Evolutionary conservation across 495 filamentous ascomycete genomes (phyloP).

Genomic region (Neurospora africana): DNA sequence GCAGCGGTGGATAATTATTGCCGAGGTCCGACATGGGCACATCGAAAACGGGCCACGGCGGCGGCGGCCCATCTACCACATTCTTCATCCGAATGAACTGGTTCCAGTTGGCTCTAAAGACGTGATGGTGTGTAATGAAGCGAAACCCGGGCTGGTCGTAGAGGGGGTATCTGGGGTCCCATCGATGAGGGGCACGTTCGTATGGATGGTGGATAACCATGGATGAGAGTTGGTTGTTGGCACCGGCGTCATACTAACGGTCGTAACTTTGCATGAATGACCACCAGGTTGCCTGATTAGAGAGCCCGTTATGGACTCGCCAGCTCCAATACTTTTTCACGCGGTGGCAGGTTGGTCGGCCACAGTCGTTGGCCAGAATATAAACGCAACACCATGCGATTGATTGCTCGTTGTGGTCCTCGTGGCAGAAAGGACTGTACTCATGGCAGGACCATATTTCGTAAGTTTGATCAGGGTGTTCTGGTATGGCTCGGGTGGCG

Average conservation of each 20-base stretch:
- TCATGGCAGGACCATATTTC: not conserved
- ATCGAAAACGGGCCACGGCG: not conserved
- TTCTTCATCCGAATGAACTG: not conserved
- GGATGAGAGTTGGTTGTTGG: not conserved
- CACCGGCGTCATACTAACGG: not conserved
- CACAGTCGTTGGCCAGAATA: not conserved
- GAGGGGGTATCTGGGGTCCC: not conserved
- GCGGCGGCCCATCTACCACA: not conserved
- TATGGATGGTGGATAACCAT: not conserved
- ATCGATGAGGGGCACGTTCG: not conserved
- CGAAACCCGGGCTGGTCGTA: not conserved
- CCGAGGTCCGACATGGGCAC: not conserved
- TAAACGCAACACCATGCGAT: not conserved
- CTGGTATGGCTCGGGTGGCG: not conserved
- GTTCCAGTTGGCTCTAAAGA: too few species aligned
- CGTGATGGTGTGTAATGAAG: too few species aligned
- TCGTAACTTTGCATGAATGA: not conserved
- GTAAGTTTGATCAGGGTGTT: not conserved
- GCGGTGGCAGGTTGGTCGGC: not conserved
- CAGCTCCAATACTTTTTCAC: not conserved
- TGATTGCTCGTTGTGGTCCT: accelerated
- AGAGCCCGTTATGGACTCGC: not conserved
- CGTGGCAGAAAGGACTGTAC: not conserved
- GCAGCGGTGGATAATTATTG: not conserved
- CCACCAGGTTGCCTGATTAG: not conserved